A percentile compares a stretch with the other conserved stretches of the same genome.
Conservation (phyloP, 2,329 filamentous ascomycete genomes). For the Xylariaceae sp. region DNA sequence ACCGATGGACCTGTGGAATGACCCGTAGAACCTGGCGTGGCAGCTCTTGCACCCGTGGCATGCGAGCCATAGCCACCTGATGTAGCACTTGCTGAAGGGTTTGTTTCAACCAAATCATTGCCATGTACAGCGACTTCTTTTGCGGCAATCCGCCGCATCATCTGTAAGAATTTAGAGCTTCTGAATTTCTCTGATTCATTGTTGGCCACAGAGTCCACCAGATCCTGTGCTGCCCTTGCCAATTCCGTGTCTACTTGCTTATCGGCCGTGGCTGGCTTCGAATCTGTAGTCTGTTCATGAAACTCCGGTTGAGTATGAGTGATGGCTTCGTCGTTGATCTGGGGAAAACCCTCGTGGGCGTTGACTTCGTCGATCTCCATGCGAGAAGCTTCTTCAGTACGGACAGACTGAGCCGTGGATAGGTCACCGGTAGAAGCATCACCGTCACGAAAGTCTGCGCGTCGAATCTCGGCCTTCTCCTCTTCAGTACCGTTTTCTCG, state of each 20-base stretch:
- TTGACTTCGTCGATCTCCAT: no score
- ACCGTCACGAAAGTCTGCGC: constrained; percentile 7
- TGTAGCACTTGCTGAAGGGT: neutral
- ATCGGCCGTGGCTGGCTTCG: constrained; percentile 21
- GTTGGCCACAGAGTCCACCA: constrained; percentile 64
- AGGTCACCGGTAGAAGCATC: no score
- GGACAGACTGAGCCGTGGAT: no score
- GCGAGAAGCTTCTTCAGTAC: no score
- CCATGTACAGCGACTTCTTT: constrained; percentile 69
- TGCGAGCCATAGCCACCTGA: no score
- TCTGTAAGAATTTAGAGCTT: constrained; percentile 68
- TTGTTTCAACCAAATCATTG: constrained; percentile 56
- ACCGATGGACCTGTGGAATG: no score
- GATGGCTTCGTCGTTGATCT: no score
- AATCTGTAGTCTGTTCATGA: no score
- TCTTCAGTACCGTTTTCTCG: constrained; percentile 8
- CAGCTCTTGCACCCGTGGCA: no score
- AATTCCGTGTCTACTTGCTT: constrained; percentile 56
- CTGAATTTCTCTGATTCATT: constrained; percentile 72
- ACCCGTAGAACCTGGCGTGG: no score
- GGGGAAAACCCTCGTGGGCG: no score
- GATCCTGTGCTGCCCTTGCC: constrained; percentile 64
- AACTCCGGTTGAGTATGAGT: no score
- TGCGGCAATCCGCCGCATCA: constrained; percentile 74
- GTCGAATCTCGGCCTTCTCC: constrained; percentile 6